These are phyloP conservation scores for Populus alba DNA, from an alignment of 345 rosid species.

Conservation along the genomic window DNA sequence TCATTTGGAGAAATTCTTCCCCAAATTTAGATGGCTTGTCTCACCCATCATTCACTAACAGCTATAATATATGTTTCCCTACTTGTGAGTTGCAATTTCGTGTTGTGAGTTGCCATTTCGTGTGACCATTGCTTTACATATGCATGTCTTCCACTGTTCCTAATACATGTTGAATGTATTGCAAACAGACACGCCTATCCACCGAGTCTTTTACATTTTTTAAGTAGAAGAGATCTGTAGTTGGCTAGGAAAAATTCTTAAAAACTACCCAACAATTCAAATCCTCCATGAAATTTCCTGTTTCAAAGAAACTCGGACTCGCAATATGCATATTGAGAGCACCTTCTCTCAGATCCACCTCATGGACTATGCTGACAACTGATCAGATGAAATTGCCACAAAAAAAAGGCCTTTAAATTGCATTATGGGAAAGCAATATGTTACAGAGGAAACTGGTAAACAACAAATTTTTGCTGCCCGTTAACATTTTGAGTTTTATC, in stretches of 20 bases:
- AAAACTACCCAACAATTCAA: constrained; percentile 2
- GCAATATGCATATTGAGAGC: constrained; percentile 4
- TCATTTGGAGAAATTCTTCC: constrained; percentile 23
- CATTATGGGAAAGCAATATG: not conserved
- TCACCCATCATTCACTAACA: constrained; percentile 13
- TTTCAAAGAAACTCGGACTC: not conserved
- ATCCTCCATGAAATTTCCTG: not conserved
- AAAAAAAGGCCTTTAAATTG: constrained; percentile 3
- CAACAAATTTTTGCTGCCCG: constrained; percentile 1
- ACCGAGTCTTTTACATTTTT: not conserved
- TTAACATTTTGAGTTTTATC: not conserved
- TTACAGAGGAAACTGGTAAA: not conserved
- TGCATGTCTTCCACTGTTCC: constrained; percentile 5
- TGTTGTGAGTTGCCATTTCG: constrained; percentile 5
- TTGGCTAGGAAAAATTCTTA: constrained; percentile 1
- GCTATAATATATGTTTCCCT: not conserved
- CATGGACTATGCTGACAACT: not conserved
- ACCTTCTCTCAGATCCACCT: constrained; percentile 6
- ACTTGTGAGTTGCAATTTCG: constrained; percentile 4
- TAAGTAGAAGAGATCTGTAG: not conserved
- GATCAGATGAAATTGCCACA: constrained; percentile 8
- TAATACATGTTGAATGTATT: not conserved
- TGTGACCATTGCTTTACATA: constrained; percentile 5
- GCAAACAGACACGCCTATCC: constrained; percentile 3
- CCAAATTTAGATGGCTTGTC: constrained; percentile 18